Evolutionary conservation across 2,329 filamentous ascomycete species (phyloP), one percentile per base, ranked within the genome.

Genomic region (Trichoderma koningii): DNA sequence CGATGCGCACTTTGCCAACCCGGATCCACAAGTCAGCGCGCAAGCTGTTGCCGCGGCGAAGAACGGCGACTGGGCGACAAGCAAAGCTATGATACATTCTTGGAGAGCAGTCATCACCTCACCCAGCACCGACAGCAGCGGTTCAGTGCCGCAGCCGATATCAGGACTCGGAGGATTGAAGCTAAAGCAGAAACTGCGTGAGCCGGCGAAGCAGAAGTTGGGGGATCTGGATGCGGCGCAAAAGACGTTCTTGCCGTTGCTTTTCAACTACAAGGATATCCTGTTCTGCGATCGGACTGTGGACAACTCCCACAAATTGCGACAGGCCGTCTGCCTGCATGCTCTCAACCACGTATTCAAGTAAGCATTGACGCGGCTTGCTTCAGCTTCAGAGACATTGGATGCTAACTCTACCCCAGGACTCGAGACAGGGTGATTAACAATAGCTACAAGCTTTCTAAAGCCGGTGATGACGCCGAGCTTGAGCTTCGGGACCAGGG

Each of bases 281-380:
- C 77, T 97, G 1, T 91, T 90, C 72, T 91, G 89, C 64, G 87
- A 87, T 60, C 85, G 94, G 50, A 91, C 85, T 0, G 77, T 88
- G 1, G 79, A 82, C 17, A 95, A 94, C 73, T 85, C 91, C 0
- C 80, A 84, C 23, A 83, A 82, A 5, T 75, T 98, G 55, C 87
- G 92, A 57, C 86, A 88, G 47, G 79, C 97, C 59, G 83, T 87
- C 17, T 92, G 90, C 70, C 81, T 97, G 1, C 95, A 99, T 76
- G 89, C 89, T 3, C 81, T 98, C 14, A 98, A 98, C 75, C 95
- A 98, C 74, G 83, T 98, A 47, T 88, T 96, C 77, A 97, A 97
- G 86, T 88, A 75, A 74, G 84, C 4, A 10, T 60, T 10, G n/a
- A 10, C 17, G 19, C 1, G 5, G 6, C 26, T 6, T 10, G 10